Evolutionary conservation across 78 protist species (phyloP), one percentile per base, ranked within the genome.

Genomic region (Dictyostelium citrinum): DNA sequence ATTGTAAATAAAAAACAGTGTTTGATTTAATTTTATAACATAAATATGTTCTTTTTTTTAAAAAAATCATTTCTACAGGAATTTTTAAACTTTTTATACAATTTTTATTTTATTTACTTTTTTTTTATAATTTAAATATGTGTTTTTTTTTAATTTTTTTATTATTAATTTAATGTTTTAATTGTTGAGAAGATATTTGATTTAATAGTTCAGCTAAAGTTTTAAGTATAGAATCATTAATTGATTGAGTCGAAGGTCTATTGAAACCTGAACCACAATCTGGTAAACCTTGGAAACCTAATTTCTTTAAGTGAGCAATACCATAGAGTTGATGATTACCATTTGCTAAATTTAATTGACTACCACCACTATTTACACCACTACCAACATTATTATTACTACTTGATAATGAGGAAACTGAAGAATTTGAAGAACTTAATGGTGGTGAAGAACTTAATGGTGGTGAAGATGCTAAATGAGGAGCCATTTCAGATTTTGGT

Each of bases 251-350:
- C 14, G 76, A 61, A 11, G 27, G 77, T 60, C 92, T 75, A 86
- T 64, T 60, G 33, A 86, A 86, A 22, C 92, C 92, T 27, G 92
- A 55, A 31, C 92, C 92, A 76, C 84, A 86, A 37, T 86, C 92
- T 14, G 92, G 84, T 17, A 86, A 22, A 43, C 92, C 92, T 61
- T 86, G 92, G 84, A 86, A 86, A 31, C 92, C 77, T 22, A 86
- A 22, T 37, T 75, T 76, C 78, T 86, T 86, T 5, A 86, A 58
- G 27, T 84, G 91, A 27, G 84, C 6, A 8, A 83, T 9, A 12
- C 75, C 22, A 68, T 67, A 75, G 45, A 29, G 39, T 1, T 70
- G 39, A 5, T 27, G 43, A 17, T 27, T 70, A 6, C 77, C 77
- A 33, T 70, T 70, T 27, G 64, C 64, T 55, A 64, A 27, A 64